Conservation (phyloP, 1,284 basidiomycete species). For the Microstroma glucosiphilum region DNA sequence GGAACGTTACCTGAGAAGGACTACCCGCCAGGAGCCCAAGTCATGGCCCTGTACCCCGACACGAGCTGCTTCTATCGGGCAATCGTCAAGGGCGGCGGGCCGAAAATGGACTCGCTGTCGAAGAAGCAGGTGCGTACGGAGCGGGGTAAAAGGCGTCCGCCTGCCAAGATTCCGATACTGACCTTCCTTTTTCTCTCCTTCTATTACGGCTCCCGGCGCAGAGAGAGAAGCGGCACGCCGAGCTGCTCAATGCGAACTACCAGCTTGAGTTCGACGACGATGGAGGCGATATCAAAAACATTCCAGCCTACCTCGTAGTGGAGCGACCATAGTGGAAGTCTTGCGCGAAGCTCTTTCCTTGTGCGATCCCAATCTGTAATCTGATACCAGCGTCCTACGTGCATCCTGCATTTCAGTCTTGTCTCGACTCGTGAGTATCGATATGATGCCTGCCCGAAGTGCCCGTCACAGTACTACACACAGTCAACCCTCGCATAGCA, state of each 20-base stretch:
- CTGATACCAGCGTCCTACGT: too few species aligned
- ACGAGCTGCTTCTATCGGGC: conserved; percentile 50
- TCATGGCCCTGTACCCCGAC: conserved; percentile 49
- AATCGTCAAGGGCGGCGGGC: conserved; percentile 44
- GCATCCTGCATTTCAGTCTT: too few species aligned
- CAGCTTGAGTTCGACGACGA: conserved; percentile 48
- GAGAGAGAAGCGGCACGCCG: conserved; percentile 28
- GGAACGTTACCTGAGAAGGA: conserved; percentile 39
- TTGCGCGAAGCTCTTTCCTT: too few species aligned
- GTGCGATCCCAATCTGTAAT: too few species aligned
- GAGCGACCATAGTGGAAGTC: conserved; percentile 25
- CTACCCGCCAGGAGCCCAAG: conserved; percentile 35
- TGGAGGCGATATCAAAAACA: conserved; percentile 38
- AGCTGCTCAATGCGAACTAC: conserved; percentile 43
- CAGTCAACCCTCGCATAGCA: too few species aligned
- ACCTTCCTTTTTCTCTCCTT: background rate
- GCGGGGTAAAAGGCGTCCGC: background rate
- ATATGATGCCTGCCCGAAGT: too few species aligned
- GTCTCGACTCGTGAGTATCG: too few species aligned
- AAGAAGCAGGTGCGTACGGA: conserved; percentile 6
- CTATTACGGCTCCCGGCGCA: background rate
- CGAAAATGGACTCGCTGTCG: conserved; percentile 16
- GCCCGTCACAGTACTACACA: too few species aligned
- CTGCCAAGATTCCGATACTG: background rate
- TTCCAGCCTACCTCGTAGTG: conserved; percentile 46